Evolutionary conservation across 1,284 basidiomycete species (phyloP).

Genomic region (Bondarzewia mesenterica): DNA sequence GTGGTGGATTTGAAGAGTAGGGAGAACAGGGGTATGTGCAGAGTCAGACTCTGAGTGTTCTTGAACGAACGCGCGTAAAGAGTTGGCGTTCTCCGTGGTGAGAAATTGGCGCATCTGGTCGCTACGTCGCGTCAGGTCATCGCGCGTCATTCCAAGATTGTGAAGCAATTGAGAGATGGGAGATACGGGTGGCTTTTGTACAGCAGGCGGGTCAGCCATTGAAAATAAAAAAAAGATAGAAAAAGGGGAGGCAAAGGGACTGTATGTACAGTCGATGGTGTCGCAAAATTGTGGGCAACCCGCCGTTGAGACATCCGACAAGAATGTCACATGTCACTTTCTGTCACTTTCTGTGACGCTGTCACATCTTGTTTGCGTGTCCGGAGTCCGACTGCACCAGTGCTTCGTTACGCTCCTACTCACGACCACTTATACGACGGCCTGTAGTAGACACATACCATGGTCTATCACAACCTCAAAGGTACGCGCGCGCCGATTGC

Average conservation of each 20-base stretch:
- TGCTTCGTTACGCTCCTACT: too few species aligned
- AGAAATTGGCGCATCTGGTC: constrained; percentile 71
- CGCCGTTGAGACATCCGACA: too few species aligned
- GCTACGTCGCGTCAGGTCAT: constrained; percentile 57
- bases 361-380: too few species aligned
- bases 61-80: constrained; percentile 34
- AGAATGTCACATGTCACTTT: too few species aligned
- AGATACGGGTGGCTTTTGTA: constrained; percentile 21
- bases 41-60: constrained; percentile 17
- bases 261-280: constrained; percentile 3
- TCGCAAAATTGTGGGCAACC: constrained; percentile 2
- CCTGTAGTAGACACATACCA: too few species aligned
- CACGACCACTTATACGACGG: too few species aligned
- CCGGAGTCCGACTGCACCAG: too few species aligned
- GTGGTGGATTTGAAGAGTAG: constrained; percentile 20
- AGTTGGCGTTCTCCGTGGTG: constrained; percentile 37
- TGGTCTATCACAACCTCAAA: constrained; percentile 91
- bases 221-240: background rate
- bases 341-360: too few species aligned
- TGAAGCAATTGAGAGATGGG: constrained; percentile 61
- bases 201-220: constrained; percentile 1
- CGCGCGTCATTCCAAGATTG: constrained; percentile 60
- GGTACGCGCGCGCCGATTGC: constrained; percentile 35
- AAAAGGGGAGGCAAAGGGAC: background rate
- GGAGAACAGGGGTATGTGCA: constrained; percentile 27